phyloP scores from a whole-genome alignment of 140 eudicot species.

The Flaveria floridana region DNA sequence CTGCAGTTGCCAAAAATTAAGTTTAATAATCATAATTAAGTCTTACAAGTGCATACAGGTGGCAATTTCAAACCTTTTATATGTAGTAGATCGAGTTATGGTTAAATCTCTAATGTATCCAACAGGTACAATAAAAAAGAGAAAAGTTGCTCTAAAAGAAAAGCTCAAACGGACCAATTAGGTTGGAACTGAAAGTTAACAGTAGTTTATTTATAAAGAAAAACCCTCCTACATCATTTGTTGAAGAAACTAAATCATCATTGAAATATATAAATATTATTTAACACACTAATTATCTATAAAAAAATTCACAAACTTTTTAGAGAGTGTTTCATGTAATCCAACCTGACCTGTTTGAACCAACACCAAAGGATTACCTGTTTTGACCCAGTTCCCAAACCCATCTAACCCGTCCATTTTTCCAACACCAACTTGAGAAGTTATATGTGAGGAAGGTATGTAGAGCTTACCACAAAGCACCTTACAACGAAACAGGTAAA shows the following conservation, averaged over 20 bases:
- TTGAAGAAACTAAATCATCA: background rate
- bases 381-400: background rate
- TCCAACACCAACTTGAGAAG: background rate
- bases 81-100: background rate
- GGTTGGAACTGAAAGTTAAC: background rate
- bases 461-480: conserved; percentile 66
- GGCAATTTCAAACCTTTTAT: background rate
- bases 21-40: background rate
- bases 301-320: background rate
- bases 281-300: background rate
- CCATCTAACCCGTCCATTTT: background rate
- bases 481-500: conserved; percentile 73
- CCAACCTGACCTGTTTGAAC: background rate
- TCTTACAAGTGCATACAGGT: background rate
- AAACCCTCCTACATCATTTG: background rate
- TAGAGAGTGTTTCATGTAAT: background rate
- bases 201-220: background rate
- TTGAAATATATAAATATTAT: too few relatives aligned
- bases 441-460: background rate
- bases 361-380: background rate
- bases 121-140: background rate
- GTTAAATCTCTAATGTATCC: background rate
- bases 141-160: background rate
- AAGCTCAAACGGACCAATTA: background rate
- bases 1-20: background rate